Evolutionary conservation across 2,329 filamentous ascomycete genomes (phyloP).

Genomic region (Colletotrichum sp.): DNA sequence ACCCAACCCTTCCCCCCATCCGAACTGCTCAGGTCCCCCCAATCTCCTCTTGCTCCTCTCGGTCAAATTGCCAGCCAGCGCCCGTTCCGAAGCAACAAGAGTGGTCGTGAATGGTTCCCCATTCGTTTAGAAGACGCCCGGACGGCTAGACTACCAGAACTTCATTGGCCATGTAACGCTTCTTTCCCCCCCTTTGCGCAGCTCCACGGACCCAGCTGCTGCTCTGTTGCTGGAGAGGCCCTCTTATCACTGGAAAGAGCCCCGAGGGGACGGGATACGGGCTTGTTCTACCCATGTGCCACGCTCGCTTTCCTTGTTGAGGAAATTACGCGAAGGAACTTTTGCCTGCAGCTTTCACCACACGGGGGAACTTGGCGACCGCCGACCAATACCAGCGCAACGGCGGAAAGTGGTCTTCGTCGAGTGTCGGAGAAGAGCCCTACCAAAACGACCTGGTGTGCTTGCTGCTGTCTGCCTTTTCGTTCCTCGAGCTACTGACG

Average conservation of each 20-base stretch:
- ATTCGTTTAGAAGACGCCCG: slow-evolving; percentile 20
- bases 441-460: not conserved
- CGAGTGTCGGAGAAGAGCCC: not conserved
- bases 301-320: slow-evolving; percentile 39
- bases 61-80: slow-evolving; percentile 16
- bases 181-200: slow-evolving; percentile 2
- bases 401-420: slow-evolving; percentile 15
- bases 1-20: not conserved
- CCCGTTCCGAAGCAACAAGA: slow-evolving; percentile 12
- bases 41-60: slow-evolving; percentile 10
- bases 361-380: slow-evolving; percentile 37
- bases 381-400: slow-evolving; percentile 25
- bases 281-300: slow-evolving; percentile 22
- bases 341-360: slow-evolving; percentile 41
- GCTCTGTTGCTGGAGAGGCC: not conserved
- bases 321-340: slow-evolving; percentile 44
- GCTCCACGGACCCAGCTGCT: slow-evolving; percentile 15
- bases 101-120: slow-evolving; percentile 9
- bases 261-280: slow-evolving; percentile 15
- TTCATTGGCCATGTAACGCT: slow-evolving; percentile 19
- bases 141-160: slow-evolving; percentile 1
- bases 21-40: not conserved
- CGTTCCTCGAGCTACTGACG: not conserved
- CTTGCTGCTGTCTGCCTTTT: not conserved
- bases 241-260: slow-evolving; percentile 18